phyloP scores from a whole-genome alignment of 2,329 filamentous ascomycete genomes.

The Davidsoniella virescens region DNA sequence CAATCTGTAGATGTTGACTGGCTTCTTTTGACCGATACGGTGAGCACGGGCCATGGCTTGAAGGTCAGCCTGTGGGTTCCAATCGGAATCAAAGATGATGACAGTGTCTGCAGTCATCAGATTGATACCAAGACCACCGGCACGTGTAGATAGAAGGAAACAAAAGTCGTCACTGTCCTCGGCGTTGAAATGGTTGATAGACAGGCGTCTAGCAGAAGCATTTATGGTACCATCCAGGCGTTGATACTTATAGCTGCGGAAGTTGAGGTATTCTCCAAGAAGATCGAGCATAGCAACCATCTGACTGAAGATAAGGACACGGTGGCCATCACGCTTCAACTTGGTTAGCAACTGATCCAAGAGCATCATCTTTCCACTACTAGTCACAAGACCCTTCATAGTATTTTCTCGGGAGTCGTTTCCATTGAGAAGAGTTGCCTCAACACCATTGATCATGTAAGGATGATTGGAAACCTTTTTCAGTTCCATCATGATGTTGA shows the following conservation, averaged over 20 bases:
- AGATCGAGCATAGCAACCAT: constrained; percentile 99
- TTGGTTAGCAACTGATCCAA: constrained; percentile 90
- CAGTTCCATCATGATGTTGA: constrained; percentile 99
- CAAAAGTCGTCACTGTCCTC: constrained; percentile 91
- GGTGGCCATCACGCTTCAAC: constrained; percentile 81
- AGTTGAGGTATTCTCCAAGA: constrained; percentile 78
- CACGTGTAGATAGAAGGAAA: constrained; percentile 86
- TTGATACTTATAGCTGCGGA: constrained; percentile 90
- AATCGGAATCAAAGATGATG: constrained; percentile 93
- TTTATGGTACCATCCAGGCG: constrained; percentile 89
- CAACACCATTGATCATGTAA: constrained; percentile 91
- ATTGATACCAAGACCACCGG: constrained; percentile 96
- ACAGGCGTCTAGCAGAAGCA: constrained; percentile 70
- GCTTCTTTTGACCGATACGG: constrained; percentile 89
- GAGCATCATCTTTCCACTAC: constrained; percentile 99
- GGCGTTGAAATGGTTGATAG: constrained; percentile 98
- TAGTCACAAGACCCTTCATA: constrained; percentile 83
- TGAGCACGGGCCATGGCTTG: constrained; percentile 98
- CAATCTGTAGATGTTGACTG: constrained; percentile 88
- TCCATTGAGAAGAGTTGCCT: constrained; percentile 72
- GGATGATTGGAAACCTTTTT: constrained; percentile 99
- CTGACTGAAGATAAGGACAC: constrained; percentile 95
- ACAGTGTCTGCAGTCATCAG: constrained; percentile 98
- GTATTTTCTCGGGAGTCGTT: constrained; percentile 74
- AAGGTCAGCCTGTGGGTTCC: constrained; percentile 96